Conservation (phyloP, 1,284 basidiomycete species). For the Ustilago nuda region DNA sequence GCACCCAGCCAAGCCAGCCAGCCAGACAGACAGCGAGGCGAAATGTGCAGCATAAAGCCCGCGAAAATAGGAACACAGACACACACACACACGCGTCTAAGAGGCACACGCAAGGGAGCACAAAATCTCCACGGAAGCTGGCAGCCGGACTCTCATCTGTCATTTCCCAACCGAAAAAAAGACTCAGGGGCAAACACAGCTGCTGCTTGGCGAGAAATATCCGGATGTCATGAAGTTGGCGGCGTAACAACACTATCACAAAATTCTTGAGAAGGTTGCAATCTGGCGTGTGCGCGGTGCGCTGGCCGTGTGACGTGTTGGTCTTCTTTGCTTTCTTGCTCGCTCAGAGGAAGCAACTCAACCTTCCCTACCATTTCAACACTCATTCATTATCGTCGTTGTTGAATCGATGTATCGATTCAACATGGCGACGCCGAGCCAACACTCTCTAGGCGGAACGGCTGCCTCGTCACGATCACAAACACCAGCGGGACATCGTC, state of each 20-base stretch:
- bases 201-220: not conserved
- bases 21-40: not conserved
- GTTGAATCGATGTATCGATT: not conserved
- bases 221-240: not conserved
- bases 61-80: not conserved
- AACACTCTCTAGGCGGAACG: slow-evolving; percentile 10
- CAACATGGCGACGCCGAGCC: slow-evolving; percentile 16
- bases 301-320: slow-evolving; percentile 29
- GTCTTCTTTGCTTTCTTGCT: slow-evolving; percentile 11
- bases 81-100: slow-evolving; percentile 6
- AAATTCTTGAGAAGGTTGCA: not conserved
- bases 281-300: slow-evolving; percentile 3
- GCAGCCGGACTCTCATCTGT: slow-evolving; percentile 9
- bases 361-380: not conserved
- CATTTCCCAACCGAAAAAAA: not conserved
- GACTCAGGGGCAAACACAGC: not conserved
- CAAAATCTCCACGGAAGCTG: slow-evolving; percentile 21
- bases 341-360: not conserved
- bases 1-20: not conserved
- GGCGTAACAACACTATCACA: not conserved
- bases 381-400: slow-evolving; percentile 2
- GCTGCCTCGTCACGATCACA: slow-evolving; percentile 24
- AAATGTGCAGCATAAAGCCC: not conserved
- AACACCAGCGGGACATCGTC: slow-evolving; percentile 35
- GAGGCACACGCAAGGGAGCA: not conserved